Conservation (phyloP, 805 yeast species). For the Hanseniaspora osmophila region DNA sequence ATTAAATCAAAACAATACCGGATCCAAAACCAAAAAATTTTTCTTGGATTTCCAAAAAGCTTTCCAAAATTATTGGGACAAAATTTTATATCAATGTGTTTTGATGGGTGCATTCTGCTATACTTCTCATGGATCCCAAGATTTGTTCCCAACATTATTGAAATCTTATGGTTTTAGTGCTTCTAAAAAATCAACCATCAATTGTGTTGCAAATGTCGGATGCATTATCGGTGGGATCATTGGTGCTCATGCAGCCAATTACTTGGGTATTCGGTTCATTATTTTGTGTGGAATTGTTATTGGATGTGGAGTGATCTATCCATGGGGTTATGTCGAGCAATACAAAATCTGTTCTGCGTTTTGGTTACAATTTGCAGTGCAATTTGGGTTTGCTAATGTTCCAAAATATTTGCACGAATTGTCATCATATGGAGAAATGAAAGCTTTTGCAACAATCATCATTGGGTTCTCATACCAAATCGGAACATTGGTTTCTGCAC, state of each 20-base stretch:
- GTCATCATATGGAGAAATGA: slow-evolving; percentile 33
- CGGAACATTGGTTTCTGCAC: slow-evolving; percentile 55
- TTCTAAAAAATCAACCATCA: slow-evolving; percentile 42
- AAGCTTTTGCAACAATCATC: slow-evolving; percentile 41
- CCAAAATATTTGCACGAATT: slow-evolving; percentile 51
- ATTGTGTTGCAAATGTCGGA: slow-evolving; percentile 51
- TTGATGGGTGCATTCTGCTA: slow-evolving; percentile 60
- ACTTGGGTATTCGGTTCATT: slow-evolving; percentile 52
- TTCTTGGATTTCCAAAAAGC: slow-evolving; percentile 23
- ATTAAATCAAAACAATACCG: slow-evolving; percentile 17
- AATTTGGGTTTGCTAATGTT: slow-evolving; percentile 58
- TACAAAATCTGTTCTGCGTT: slow-evolving; percentile 42
- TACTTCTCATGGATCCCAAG: slow-evolving; percentile 65
- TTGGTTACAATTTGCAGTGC: slow-evolving; percentile 48
- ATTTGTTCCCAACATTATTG: slow-evolving; percentile 52
- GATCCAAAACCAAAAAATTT: slow-evolving; percentile 17
- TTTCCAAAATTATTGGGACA: slow-evolving; percentile 40
- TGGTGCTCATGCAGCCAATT: slow-evolving; percentile 47
- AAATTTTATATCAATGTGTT: slow-evolving; percentile 40
- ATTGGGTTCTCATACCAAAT: slow-evolving; percentile 53
- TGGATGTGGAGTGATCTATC: slow-evolving; percentile 51
- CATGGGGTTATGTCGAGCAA: slow-evolving; percentile 40
- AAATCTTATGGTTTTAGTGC: slow-evolving; percentile 29
- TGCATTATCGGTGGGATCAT: slow-evolving; percentile 53
- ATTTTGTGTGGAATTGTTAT: slow-evolving; percentile 39